phyloP scores from a whole-genome alignment of 139 green algal genomes.

The Astrephomene gubernaculifera region DNA sequence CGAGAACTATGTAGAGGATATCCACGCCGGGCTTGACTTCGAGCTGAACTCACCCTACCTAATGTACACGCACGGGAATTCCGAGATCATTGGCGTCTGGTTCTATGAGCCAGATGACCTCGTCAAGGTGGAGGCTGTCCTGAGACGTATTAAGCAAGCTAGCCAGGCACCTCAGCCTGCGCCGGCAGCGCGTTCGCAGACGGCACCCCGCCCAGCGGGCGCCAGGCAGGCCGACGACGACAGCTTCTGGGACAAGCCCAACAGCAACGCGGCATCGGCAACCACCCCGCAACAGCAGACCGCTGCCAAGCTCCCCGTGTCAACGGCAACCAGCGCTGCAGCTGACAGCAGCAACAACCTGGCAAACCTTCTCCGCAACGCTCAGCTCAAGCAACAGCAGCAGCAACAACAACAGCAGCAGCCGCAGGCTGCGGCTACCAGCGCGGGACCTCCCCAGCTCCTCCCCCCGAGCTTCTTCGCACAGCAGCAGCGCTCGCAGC shows the following conservation, averaged over 20 bases:
- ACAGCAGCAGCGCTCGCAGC: neutral
- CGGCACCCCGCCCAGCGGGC: neutral
- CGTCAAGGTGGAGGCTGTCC: constrained; percentile 68
- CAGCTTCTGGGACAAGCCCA: constrained; percentile 62
- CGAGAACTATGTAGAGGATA: constrained; percentile 85
- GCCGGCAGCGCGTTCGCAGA: neutral
- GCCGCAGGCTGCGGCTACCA: neutral
- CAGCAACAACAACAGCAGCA: neutral
- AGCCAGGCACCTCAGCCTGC: neutral
- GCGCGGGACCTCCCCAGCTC: neutral
- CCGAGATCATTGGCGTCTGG: constrained; percentile 91
- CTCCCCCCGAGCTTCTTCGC: constrained; percentile 37
- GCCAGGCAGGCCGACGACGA: constrained; percentile 44
- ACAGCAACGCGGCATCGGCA: neutral
- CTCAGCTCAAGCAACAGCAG: constrained; percentile 35
- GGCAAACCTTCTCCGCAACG: constrained; percentile 48
- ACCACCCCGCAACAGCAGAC: neutral
- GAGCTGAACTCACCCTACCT: constrained; percentile 87
- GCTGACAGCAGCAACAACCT: constrained; percentile 18
- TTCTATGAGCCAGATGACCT: constrained; percentile 90
- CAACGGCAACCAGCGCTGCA: neutral
- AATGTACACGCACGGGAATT: constrained; percentile 83
- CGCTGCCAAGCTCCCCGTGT: neutral
- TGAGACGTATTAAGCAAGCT: constrained; percentile 70
- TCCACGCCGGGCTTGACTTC: constrained; percentile 77